A percentile compares a stretch with the other conserved stretches of the same genome.
Evolutionary conservation across 2,329 filamentous ascomycete species (phyloP).

Genomic region (Ceratocystis smalleyi): DNA sequence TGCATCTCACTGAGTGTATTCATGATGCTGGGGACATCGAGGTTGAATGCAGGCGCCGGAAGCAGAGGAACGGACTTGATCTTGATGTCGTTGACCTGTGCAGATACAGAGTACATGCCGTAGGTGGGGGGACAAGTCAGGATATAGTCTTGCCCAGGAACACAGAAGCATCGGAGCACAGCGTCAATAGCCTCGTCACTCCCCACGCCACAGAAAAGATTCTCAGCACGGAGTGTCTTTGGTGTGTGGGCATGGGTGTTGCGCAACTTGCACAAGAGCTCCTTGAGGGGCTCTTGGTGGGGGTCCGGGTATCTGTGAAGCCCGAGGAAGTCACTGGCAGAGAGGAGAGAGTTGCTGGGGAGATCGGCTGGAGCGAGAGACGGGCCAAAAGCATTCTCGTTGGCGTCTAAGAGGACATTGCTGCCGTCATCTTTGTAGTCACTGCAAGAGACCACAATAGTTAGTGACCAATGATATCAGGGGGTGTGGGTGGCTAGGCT

Average conservation of each 20-base stretch:
- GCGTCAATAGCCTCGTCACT: conserved; percentile 96
- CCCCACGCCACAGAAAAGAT: conserved; percentile 89
- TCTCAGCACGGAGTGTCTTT: conserved; percentile 57
- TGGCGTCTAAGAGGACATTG: conserved; percentile 91
- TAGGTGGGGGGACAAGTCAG: conserved; percentile 93
- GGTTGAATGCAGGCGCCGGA: conserved; percentile 52
- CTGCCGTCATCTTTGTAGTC: conserved; percentile 98
- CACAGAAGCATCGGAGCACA: conserved; percentile 82
- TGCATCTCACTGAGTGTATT: conserved; percentile 42
- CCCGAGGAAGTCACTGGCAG: conserved; percentile 54
- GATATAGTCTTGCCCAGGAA: conserved; percentile 74
- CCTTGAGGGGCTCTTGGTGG: conserved; percentile 77
- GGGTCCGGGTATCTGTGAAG: conserved; percentile 94
- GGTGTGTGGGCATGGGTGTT: conserved; percentile 70
- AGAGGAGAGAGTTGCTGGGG: conserved; percentile 25
- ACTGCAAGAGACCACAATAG: conserved; percentile 32
- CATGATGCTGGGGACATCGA: conserved; percentile 56
- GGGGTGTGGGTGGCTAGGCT: neutral
- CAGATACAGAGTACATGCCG: conserved; percentile 94
- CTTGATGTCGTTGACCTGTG: conserved; percentile 80
- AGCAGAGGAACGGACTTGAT: conserved; percentile 77
- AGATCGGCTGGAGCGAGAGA: conserved; percentile 42
- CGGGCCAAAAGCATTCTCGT: conserved; percentile 92
- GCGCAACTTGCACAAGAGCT: conserved; percentile 70
- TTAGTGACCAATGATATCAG: neutral